Base-by-base conservation (phyloP, 768 basidiomycete genomes). In the Cystofilobasidium capitatum region DNA sequence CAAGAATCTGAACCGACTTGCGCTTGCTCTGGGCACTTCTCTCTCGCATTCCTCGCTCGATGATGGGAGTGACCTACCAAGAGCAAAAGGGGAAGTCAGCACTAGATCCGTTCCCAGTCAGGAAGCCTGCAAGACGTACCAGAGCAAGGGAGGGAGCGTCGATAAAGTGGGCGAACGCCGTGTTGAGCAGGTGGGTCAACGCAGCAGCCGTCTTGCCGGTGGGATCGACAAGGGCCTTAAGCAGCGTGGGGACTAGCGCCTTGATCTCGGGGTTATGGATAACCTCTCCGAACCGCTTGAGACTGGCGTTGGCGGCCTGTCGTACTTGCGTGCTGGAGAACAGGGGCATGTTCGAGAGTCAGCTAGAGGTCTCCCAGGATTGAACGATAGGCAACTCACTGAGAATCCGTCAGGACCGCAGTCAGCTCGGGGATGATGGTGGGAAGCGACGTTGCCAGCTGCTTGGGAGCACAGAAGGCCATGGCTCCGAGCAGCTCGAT, bases 211-310 rank as follows among this genome's bases (percentile, higher is more conserved):
- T 97, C 79, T 91, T 96, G 68, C 76, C 77, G 0, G 84, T 83
- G 10, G 96, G 96, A 77, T 99, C 94, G 36, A 94, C 91, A 70
- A 99, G 81, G 0, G 96, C 96, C 76, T 91, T 97, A 72, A 98
- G 84, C 70, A 98, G 83, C 14, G 87, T 82, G 9, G 88, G 89
- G 22, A 92, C 91, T 69, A 99, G 81, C 10, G 85, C 84, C 75
- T 94, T 89, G 69, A 98, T 91, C 60, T 99, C 96, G 0, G 96
- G 96, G 73, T 98, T 99, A 77, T 83, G 91, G 74, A 97, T 92
- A 65, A 99, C 96, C 78, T 98, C 96, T 37, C 96, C 96, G 75
- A 99, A 98, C 75, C 90, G 88, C 77, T 98, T 97, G 78, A 99
- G 79, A 77, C 89, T 91, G 78, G 88, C 88, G 79, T 97, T 98